Base-by-base conservation (phyloP, 164 flowering plant genomes). In the Pachysandra terminalis region DNA sequence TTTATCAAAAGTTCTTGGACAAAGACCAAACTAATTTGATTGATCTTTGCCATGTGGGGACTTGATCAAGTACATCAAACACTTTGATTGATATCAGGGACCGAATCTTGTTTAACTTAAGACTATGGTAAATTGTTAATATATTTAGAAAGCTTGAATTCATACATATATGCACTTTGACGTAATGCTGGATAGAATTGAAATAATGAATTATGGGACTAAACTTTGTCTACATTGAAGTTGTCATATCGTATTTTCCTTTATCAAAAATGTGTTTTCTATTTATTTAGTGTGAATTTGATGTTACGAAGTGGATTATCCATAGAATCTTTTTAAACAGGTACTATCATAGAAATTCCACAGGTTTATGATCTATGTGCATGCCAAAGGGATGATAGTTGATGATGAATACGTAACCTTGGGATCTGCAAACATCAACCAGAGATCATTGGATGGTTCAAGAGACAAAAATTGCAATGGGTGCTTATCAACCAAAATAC, bases 401-500 rank as follows among this genome's bases (percentile, higher is more conserved):
- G 93, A 90, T 68, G 91, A 87, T 60, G 93, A 87, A 69, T 90
- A 83, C 65, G 87, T 89, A n/a, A 63, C 87, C 17, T 59, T 90
- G 68, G 93, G 96, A 61, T 87, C 96, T 17, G 96, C 96, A 54
- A 90, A 90, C 73, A 87, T 90, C 22, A 90, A 90, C 76, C 91
- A 88, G 69, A 79, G 96, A 75, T 90, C 93, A 19, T 59, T 90
- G 82, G 93, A 80, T 59, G 93, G 96, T 72, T 84, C 93, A 66
- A 82, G 93, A 71, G 96, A 90, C 81, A 0, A 94, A 88, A 78
- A 88, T 88, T 55, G 91, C 96, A 1, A 90, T 87, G 90, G 94
- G 96, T 22, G 86, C 90, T 63, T 90, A 88, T 75, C 94, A 88
- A 73, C 91, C 94, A 24, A 59, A 74, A 16, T 70, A 84, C 65